Percentiles rank a stretch among this genome's conserved stretches.
These are phyloP conservation scores for Rhamnella rubrinervis DNA, from an alignment of 331 rosid species.

Conservation along the genomic window DNA sequence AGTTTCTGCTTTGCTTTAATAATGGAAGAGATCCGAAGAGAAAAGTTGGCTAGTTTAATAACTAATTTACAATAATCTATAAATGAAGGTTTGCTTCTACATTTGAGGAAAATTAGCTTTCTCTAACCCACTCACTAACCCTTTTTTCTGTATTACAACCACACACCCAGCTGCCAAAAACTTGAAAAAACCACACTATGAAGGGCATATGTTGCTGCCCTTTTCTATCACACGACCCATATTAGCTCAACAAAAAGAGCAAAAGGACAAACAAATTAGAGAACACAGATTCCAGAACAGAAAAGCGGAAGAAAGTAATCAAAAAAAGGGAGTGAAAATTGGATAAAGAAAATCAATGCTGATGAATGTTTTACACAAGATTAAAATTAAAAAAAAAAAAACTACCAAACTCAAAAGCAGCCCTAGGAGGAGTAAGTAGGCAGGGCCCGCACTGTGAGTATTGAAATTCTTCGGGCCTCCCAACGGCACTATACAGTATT, in stretches of 20 bases:
- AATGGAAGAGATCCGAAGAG: slow-evolving; percentile 8
- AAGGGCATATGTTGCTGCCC: slow-evolving; percentile 49
- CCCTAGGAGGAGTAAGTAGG: slow-evolving; percentile 24
- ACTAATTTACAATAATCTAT: slow-evolving; percentile 43
- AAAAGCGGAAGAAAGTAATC: slow-evolving; percentile 21
- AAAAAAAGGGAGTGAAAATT: slow-evolving; percentile 13
- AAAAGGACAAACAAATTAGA: slow-evolving; percentile 7
- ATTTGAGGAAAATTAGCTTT: slow-evolving; percentile 34
- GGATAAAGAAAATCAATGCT: slow-evolving; percentile 41
- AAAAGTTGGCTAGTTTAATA: slow-evolving; percentile 15
- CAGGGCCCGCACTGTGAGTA: slow-evolving; percentile 35
- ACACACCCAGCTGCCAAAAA: slow-evolving; percentile 33
- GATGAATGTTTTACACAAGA: slow-evolving; percentile 44
- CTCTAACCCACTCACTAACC: slow-evolving; percentile 26
- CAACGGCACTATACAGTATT: slow-evolving; percentile 56
- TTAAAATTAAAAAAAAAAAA: slow-evolving; percentile 22
- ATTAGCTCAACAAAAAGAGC: slow-evolving; percentile 10
- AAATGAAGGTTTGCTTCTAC: slow-evolving; percentile 27
- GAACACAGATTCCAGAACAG: slow-evolving; percentile 8
- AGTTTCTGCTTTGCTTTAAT: neutral
- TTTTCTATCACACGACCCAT: slow-evolving; percentile 28
- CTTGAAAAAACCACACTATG: slow-evolving; percentile 19
- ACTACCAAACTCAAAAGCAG: slow-evolving; percentile 33
- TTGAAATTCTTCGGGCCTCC: slow-evolving; percentile 27
- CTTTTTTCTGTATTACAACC: slow-evolving; percentile 25